Percentiles rank a stretch among this genome's conserved stretches.
These are phyloP conservation scores for Debaryomyces castellii DNA, from an alignment of 805 yeast species.

Conservation along the genomic window DNA sequence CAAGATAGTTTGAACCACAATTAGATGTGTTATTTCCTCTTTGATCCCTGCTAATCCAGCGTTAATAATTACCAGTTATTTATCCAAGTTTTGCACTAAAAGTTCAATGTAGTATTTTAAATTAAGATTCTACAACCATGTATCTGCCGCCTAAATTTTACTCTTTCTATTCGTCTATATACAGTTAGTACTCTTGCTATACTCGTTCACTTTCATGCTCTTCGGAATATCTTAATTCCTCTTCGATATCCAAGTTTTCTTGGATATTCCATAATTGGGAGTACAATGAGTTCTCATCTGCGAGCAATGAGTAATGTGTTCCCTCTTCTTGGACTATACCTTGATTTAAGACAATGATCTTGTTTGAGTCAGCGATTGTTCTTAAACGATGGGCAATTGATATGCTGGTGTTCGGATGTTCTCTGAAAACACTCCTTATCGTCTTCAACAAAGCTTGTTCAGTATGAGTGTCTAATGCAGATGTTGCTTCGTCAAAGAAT, in stretches of 20 bases:
- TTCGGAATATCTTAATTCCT: slow-evolving; percentile 11
- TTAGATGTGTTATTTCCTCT: too few species aligned
- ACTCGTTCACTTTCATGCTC: slow-evolving; percentile 4
- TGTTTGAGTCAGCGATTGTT: slow-evolving; percentile 92
- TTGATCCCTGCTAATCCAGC: too few species aligned
- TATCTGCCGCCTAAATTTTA: too few species aligned
- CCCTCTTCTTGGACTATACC: slow-evolving; percentile 91
- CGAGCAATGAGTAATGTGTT: slow-evolving; percentile 64
- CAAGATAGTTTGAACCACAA: too few species aligned
- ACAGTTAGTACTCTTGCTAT: neutral
- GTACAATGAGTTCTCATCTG: slow-evolving; percentile 60
- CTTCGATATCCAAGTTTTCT: slow-evolving; percentile 64
- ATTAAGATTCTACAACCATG: too few species aligned
- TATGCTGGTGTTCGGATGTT: slow-evolving; percentile 67
- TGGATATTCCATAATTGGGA: slow-evolving; percentile 88
- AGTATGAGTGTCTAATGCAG: slow-evolving; percentile 95
- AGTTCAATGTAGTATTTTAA: too few species aligned
- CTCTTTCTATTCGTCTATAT: neutral
- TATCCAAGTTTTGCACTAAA: too few species aligned
- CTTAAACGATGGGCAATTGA: slow-evolving; percentile 92
- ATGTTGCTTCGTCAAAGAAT: slow-evolving; percentile 95
- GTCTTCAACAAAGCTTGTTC: slow-evolving; percentile 82
- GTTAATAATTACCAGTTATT: too few species aligned
- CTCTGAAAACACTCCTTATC: slow-evolving; percentile 61
- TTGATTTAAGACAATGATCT: slow-evolving; percentile 78